A percentile compares a stretch with the other conserved stretches of the same genome.
These are phyloP conservation scores for Coemansia sp. DNA, from an alignment of 192 early-diverging fungal species.

Conservation along the genomic window DNA sequence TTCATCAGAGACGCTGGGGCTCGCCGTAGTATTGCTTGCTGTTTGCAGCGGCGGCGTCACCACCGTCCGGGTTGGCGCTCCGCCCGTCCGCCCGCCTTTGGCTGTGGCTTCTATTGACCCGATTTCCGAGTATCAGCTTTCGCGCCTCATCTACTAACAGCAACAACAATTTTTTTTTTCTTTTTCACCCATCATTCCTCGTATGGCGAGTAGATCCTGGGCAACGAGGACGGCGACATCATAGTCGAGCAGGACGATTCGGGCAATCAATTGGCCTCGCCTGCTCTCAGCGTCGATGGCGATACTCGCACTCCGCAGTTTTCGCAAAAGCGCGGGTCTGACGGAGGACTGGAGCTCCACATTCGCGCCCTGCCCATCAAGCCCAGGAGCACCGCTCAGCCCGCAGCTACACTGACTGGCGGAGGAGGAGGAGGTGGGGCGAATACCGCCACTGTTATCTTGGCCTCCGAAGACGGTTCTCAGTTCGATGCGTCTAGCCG, in stretches of 20 bases:
- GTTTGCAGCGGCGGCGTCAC: no score
- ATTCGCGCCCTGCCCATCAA: slow-evolving; percentile 42
- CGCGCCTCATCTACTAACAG: not conserved
- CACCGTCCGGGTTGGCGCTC: not conserved
- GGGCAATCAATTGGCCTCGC: slow-evolving; percentile 27
- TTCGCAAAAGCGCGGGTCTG: slow-evolving; percentile 24
- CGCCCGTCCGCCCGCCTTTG: not conserved
- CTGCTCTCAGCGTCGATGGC: slow-evolving; percentile 24
- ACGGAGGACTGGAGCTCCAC: slow-evolving; percentile 50
- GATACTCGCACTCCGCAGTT: slow-evolving; percentile 39
- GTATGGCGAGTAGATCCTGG: slow-evolving; percentile 51
- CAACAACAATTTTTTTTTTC: not conserved
- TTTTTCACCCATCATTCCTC: not conserved
- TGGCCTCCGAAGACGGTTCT: not conserved
- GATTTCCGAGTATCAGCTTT: not conserved
- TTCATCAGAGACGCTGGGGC: not conserved
- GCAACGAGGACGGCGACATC: slow-evolving; percentile 54
- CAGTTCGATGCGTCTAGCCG: not conserved
- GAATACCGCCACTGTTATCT: not conserved
- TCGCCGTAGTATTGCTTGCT: no score
- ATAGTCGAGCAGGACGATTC: slow-evolving; percentile 51
- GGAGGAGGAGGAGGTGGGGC: slow-evolving; percentile 20
- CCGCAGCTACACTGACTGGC: slow-evolving; percentile 14
- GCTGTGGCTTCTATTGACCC: no score
- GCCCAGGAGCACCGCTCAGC: slow-evolving; percentile 5